Base-by-base conservation (phyloP, 768 basidiomycete genomes). In the Pulveroboletus sp. region DNA sequence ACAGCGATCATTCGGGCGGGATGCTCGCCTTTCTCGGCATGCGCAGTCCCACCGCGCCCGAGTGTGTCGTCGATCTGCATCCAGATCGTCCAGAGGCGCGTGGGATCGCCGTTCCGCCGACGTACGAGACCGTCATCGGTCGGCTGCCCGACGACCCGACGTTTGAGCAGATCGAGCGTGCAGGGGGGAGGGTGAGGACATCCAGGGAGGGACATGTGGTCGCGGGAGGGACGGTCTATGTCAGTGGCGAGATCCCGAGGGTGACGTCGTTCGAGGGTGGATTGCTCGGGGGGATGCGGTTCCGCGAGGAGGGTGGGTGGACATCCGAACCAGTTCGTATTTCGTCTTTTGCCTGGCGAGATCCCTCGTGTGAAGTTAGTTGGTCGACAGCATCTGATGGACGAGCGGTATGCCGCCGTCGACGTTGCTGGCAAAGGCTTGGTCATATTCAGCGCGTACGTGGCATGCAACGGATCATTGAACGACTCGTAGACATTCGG, bases 361-460 rank as follows among this genome's bases (percentile, higher is more conserved):
- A 8, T 19, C 6, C 9, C 5, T 4, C 6, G 30, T 27, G n/a
- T 26, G 17, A 5, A 26, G 6, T 9, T 12, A 29, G 22, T 34
- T 12, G 37, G 17, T 26, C 8, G 29, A 34, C 4, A 91, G 86
- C 75, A 84, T 42, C 81, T 93, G 55, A 81, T 85, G 81, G 90
- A 92, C 56, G 91, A 93, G 62, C 75, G 91, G 20, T 93, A 91
- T 61, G 81, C 78, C 41, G 83, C 72, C 0, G 69, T 92, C 22
- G 87, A 92, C 64, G 84, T 93, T 0, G 73, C 74, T n/a, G 89
- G 86, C 8, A 91, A 89, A 61, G 90, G 90, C 1, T 67, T 92
- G 45, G 77, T 92, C 20, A 74, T 93, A 47, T 90, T 93, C 67
- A 90, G 86, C 71, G 82, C 91, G 84, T 89, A 51, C 65, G 88